phyloP scores from a whole-genome alignment of 2,329 filamentous ascomycete genomes.

The Neurospora crassa region DNA sequence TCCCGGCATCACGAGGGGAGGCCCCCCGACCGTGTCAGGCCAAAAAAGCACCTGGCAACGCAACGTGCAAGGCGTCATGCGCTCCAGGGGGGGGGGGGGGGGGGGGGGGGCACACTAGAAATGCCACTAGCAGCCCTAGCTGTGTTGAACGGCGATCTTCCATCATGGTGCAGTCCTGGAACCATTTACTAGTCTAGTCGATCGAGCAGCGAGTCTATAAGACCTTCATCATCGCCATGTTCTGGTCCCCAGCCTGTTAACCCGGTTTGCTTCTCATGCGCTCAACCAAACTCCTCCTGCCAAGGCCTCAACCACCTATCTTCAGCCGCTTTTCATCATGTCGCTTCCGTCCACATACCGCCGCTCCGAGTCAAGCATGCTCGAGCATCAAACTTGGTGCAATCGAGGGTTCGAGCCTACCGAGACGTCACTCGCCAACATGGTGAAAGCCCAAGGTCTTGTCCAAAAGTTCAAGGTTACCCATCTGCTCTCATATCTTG shows the following conservation, averaged over 20 bases:
- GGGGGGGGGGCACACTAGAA: background rate
- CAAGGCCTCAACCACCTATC: background rate
- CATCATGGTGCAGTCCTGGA: background rate
- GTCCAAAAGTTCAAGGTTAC: slow-evolving; percentile 17
- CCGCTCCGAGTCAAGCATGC: slow-evolving; percentile 1
- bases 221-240: background rate
- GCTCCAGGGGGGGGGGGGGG: background rate
- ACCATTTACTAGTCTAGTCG: background rate
- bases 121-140: background rate
- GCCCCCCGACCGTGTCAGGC: background rate
- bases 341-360: background rate
- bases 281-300: background rate
- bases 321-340: background rate
- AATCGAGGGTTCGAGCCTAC: slow-evolving; percentile 39
- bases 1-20: background rate
- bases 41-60: background rate
- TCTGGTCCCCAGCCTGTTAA: background rate
- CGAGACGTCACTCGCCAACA: slow-evolving; percentile 36
- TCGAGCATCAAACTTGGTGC: slow-evolving; percentile 32
- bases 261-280: background rate
- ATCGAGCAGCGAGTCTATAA: background rate
- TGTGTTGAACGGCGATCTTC: background rate
- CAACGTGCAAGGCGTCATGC: background rate
- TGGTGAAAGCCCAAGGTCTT: slow-evolving; percentile 6
- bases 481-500: slow-evolving; percentile 40